Conservation (phyloP, 345 rosid genomes). For the Tarenaya hassleriana region DNA sequence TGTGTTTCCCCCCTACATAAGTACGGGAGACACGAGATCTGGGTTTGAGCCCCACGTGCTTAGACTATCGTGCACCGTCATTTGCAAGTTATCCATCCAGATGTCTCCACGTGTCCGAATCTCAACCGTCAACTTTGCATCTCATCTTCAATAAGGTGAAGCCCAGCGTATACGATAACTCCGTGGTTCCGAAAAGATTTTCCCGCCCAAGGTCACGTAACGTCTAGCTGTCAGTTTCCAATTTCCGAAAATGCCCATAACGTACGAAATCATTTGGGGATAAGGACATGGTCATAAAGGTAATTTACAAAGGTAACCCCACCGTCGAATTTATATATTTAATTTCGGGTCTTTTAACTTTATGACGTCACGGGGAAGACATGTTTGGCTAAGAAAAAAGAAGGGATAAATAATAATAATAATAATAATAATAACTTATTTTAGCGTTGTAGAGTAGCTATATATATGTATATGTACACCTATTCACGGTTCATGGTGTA, state of each 20-base stretch:
- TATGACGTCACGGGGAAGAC: constrained; percentile 26
- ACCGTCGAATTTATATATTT: constrained; percentile 1
- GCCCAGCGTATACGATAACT: background rate
- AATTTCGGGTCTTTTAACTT: constrained; percentile 19
- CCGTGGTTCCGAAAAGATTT: background rate
- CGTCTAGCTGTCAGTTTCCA: too few species aligned
- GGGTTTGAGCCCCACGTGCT: constrained; percentile 7
- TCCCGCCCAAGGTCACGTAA: background rate
- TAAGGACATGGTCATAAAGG: too few species aligned
- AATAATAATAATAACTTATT: too few species aligned
- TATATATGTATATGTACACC: too few species aligned
- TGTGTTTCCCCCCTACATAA: too few species aligned
- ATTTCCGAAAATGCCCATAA: too few species aligned
- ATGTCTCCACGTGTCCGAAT: background rate
- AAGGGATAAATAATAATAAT: too few species aligned
- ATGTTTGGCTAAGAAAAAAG: constrained; percentile 11
- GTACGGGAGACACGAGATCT: constrained; percentile 22
- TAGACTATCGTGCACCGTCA: constrained; percentile 15
- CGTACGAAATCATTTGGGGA: too few species aligned
- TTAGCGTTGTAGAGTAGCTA: too few species aligned
- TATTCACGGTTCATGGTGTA: too few species aligned
- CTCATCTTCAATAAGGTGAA: too few species aligned
- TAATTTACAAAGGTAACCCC: background rate
- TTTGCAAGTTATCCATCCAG: background rate
- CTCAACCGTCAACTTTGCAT: background rate